These are phyloP conservation scores for Phytophthora pisi DNA, from an alignment of 352 stramenopile species.

Conservation along the genomic window DNA sequence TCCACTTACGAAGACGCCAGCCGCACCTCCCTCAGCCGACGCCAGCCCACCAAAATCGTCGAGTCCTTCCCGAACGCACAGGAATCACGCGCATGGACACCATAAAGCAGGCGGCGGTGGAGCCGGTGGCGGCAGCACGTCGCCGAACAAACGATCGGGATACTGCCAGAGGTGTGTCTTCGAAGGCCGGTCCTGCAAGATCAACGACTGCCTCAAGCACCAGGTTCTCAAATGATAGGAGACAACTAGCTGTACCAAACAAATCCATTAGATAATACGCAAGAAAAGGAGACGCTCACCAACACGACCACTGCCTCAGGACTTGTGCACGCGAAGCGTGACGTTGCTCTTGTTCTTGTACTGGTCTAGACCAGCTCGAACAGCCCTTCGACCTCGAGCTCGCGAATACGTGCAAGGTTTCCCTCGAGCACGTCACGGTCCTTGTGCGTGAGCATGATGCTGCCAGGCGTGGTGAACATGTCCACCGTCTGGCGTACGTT, in stretches of 20 bases:
- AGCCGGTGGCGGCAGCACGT: conserved; percentile 7
- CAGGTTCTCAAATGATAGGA: conserved; percentile 49
- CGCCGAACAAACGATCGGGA: conserved; percentile 53
- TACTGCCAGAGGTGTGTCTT: conserved; percentile 67
- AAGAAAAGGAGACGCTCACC: conserved; percentile 19
- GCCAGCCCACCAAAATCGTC: conserved; percentile 8
- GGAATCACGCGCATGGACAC: neutral
- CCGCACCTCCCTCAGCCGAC: neutral
- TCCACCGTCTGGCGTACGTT: conserved; percentile 92
- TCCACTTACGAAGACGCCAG: conserved; percentile 20
- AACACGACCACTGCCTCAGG: conserved; percentile 8
- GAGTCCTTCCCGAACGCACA: conserved; percentile 19
- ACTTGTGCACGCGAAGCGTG: neutral
- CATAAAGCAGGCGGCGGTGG: conserved; percentile 9
- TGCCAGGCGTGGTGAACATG: conserved; percentile 95
- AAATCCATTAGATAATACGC: conserved; percentile 45
- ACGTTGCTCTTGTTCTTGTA: conserved; percentile 27
- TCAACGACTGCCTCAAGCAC: conserved; percentile 70
- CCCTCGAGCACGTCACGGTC: conserved; percentile 82
- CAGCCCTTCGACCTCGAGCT: conserved; percentile 77
- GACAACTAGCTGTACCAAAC: conserved; percentile 27
- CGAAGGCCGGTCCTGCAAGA: conserved; percentile 64
- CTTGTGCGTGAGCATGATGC: conserved; percentile 94
- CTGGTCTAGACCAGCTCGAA: conserved; percentile 70
- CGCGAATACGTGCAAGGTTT: conserved; percentile 92